Conservation (phyloP, 257 asterid species). For the Forsythia suspensa region DNA sequence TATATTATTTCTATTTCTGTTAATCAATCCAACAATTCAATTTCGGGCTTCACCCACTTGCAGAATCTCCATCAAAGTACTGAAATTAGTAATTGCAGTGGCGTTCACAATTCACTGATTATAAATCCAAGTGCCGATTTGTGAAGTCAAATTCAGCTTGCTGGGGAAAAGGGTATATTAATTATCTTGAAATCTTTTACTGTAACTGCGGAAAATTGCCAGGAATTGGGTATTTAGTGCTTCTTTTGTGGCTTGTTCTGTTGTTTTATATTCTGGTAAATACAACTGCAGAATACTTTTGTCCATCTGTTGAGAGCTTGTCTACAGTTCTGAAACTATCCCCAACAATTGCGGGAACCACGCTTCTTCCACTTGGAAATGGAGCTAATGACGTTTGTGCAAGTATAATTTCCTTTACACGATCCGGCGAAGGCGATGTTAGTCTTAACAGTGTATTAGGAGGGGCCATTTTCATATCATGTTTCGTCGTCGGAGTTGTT, state of each 20-base stretch:
- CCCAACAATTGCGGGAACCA: conserved; percentile 78
- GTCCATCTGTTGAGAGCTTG: conserved; percentile 62
- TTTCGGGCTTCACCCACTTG: background rate
- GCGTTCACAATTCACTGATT: conserved; percentile 26
- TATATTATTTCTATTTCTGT: conserved; percentile 28
- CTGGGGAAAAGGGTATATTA: conserved; percentile 50
- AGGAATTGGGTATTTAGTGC: conserved; percentile 39
- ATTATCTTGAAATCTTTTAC: conserved; percentile 62
- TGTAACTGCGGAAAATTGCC: conserved; percentile 42
- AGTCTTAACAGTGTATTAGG: conserved; percentile 76
- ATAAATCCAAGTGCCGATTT: conserved; percentile 43
- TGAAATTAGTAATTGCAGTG: conserved; percentile 29
- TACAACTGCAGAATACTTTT: conserved; percentile 71
- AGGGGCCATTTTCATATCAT: conserved; percentile 71
- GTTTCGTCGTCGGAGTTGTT: conserved; percentile 71
- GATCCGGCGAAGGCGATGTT: conserved; percentile 54
- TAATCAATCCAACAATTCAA: background rate
- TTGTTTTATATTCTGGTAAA: conserved; percentile 66
- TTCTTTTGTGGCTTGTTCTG: conserved; percentile 52
- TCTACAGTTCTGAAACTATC: conserved; percentile 56
- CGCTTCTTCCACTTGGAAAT: conserved; percentile 83
- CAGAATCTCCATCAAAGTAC: background rate
- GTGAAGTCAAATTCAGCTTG: conserved; percentile 40
- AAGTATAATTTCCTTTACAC: conserved; percentile 56
- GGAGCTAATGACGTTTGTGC: conserved; percentile 82